phyloP scores from a whole-genome alignment of 495 filamentous ascomycete species.

The Oidiodendron maius region DNA sequence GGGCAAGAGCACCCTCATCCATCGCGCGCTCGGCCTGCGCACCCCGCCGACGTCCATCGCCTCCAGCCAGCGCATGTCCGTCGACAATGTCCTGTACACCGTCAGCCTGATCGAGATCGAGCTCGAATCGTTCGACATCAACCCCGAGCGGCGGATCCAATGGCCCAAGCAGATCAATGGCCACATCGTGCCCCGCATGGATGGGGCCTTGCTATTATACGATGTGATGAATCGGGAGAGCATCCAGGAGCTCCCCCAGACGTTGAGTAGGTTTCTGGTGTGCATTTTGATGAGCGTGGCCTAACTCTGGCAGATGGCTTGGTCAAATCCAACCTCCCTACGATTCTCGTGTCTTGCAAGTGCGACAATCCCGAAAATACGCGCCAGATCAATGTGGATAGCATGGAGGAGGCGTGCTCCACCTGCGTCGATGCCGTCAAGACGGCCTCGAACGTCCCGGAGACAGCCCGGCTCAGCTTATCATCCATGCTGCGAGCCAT shows the following conservation, averaged over 20 bases:
- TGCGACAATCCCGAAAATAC: conserved; percentile 62
- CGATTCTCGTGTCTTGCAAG: conserved; percentile 76
- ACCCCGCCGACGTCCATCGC: conserved; percentile 46
- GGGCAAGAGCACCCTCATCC: conserved; percentile 88
- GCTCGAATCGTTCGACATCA: conserved; percentile 60
- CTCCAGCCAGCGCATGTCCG: conserved; percentile 61
- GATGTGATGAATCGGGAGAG: conserved; percentile 73
- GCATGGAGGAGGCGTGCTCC: conserved; percentile 53
- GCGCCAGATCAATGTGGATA: conserved; percentile 53
- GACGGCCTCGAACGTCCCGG: conserved; percentile 62
- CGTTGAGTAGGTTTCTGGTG: conserved; percentile 64
- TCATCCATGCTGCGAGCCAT: conserved; percentile 68
- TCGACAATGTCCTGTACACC: conserved; percentile 70
- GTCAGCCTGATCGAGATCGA: conserved; percentile 78
- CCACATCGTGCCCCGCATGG: conserved; percentile 61
- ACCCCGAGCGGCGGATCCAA: conserved; percentile 58
- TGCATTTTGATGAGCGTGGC: no score
- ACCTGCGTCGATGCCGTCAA: conserved; percentile 64
- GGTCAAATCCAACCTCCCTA: conserved; percentile 59
- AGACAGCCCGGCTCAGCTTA: conserved; percentile 73
- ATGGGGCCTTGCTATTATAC: conserved; percentile 81
- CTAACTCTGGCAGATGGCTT: conserved; percentile 73
- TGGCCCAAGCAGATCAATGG: conserved; percentile 73
- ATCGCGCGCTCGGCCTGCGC: conserved; percentile 67
- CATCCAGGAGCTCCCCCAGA: conserved; percentile 58